Evolutionary conservation across 495 filamentous ascomycete species (phyloP).

Genomic region (Podospora bellae-mahoneyi): DNA sequence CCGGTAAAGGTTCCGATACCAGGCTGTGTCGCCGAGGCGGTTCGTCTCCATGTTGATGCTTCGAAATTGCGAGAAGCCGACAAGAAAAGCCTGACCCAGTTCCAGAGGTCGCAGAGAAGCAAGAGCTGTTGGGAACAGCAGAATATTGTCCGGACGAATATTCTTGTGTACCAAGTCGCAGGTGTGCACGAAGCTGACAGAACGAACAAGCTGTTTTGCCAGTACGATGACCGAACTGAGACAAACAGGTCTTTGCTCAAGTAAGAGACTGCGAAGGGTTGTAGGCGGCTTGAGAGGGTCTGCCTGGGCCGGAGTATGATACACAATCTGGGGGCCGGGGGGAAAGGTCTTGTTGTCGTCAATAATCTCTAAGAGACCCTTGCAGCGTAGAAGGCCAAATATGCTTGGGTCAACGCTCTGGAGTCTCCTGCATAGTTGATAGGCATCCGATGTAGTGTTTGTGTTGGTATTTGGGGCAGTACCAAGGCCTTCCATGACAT

Average conservation of each 20-base stretch:
- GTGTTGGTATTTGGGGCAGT: background rate
- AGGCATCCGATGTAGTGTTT: background rate
- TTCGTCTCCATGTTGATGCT: constrained; percentile 3
- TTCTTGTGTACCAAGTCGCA: constrained; percentile 12
- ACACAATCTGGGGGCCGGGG: background rate
- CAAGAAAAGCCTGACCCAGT: background rate
- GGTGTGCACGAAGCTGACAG: constrained; percentile 6
- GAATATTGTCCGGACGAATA: constrained; percentile 10
- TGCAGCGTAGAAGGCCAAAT: constrained; percentile 1
- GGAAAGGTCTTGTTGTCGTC: background rate
- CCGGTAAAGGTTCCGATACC: constrained; percentile 54
- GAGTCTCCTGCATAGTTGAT: background rate
- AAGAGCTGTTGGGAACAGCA: background rate
- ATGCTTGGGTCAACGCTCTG: constrained; percentile 2
- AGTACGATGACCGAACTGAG: background rate
- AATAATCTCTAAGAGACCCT: background rate
- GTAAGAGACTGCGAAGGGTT: background rate
- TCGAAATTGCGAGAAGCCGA: constrained; percentile 2
- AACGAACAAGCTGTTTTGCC: constrained; percentile 4
- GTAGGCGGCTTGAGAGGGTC: background rate
- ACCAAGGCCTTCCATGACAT: background rate
- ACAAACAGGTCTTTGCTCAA: background rate
- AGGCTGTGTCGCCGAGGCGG: constrained; percentile 38
- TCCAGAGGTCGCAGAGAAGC: background rate
- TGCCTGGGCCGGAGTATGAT: background rate